A percentile compares a stretch with the other conserved stretches of the same genome.
These are phyloP conservation scores for Quercus suber DNA, from an alignment of 306 rosid genomes.

Conservation along the genomic window DNA sequence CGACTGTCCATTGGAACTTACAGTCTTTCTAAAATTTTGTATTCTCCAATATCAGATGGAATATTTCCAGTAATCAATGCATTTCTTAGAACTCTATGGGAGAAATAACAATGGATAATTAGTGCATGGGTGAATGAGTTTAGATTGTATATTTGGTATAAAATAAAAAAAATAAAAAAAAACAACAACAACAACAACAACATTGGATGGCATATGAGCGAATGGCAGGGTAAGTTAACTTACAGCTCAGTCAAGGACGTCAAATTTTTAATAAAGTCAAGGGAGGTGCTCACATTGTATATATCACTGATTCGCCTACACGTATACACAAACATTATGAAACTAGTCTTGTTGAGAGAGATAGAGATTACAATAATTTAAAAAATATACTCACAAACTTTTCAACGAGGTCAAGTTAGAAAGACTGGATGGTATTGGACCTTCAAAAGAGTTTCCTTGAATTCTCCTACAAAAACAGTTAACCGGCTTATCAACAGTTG, in stretches of 20 bases:
- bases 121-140: not conserved
- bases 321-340: not conserved
- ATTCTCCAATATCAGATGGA: constrained; percentile 25
- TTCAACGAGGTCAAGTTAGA: constrained; percentile 18
- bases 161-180: too few relatives aligned
- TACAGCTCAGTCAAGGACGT: constrained; percentile 21
- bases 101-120: not conserved
- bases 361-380: not conserved
- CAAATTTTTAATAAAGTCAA: constrained; percentile 16
- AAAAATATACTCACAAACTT: constrained; percentile 14
- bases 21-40: not conserved
- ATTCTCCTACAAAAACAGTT: constrained; percentile 20
- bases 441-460: constrained; percentile 33
- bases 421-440: constrained; percentile 33
- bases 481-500: not conserved
- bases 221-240: not conserved
- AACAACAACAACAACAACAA: too few relatives aligned
- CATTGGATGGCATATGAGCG: too few relatives aligned
- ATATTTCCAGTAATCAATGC: constrained; percentile 23
- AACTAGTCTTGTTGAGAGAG: not conserved
- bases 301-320: constrained; percentile 33
- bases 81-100: constrained; percentile 21
- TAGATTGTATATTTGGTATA: not conserved
- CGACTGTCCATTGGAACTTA: not conserved
- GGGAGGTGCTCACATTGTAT: constrained; percentile 30